These are phyloP conservation scores for Rhinocladiella similis DNA, from an alignment of 2,329 filamentous ascomycete genomes.

Conservation along the genomic window DNA sequence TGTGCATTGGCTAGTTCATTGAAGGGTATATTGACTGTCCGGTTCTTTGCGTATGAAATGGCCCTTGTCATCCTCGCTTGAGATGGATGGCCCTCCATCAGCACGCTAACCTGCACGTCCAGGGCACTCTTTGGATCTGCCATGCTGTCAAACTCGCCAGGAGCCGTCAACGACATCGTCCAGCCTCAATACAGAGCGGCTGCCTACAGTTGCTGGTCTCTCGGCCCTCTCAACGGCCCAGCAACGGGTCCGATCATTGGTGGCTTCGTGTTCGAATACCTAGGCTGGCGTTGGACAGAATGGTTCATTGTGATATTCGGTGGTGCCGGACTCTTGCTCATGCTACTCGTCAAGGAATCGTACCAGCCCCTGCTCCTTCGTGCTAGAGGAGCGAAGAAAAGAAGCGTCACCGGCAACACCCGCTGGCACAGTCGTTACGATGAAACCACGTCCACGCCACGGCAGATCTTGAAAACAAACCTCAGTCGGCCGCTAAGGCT, in stretches of 20 bases:
- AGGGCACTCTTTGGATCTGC: neutral
- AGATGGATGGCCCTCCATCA: too few relatives aligned
- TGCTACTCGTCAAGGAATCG: neutral
- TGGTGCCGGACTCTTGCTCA: constrained; percentile 37
- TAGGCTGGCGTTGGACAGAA: constrained; percentile 54
- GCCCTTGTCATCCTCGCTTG: constrained; percentile 47
- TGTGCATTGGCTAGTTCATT: constrained; percentile 54
- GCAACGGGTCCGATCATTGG: constrained; percentile 50
- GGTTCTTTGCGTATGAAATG: constrained; percentile 44
- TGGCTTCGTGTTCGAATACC: constrained; percentile 34
- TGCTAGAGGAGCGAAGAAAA: neutral
- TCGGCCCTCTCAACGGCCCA: constrained; percentile 54
- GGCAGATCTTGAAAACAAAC: neutral
- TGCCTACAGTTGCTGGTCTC: constrained; percentile 49
- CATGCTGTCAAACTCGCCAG: constrained; percentile 45
- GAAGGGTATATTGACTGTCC: constrained; percentile 55
- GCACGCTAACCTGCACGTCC: constrained; percentile 32
- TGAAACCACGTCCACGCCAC: neutral
- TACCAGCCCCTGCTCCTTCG: neutral
- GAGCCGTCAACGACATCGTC: constrained; percentile 53
- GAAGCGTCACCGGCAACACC: neutral
- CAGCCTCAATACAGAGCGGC: constrained; percentile 46
- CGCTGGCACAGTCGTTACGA: neutral
- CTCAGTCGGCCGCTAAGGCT: neutral
- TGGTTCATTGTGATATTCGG: constrained; percentile 50